A percentile compares a stretch with the other conserved stretches of the same genome.
phyloP scores from a whole-genome alignment of 2,329 filamentous ascomycete genomes.

The Cercospora zeae-maydis region DNA sequence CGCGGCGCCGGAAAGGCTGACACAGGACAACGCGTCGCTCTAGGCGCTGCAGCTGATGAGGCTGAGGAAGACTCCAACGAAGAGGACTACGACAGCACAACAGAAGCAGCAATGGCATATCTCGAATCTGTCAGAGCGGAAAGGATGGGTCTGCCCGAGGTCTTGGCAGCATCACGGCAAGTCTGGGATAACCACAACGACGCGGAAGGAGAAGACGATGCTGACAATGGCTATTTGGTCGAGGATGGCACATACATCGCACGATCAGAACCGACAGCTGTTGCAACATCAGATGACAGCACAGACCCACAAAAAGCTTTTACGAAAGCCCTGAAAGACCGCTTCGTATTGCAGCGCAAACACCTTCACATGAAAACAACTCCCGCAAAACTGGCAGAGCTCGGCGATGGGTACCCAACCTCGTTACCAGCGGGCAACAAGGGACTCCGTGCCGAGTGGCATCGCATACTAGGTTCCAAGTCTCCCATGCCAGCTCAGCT shows the following conservation, averaged over 20 bases:
- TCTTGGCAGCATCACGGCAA: slow-evolving; percentile 25
- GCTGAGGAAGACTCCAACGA: slow-evolving; percentile 25
- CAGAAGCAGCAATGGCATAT: slow-evolving; percentile 36
- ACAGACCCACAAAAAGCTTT: slow-evolving; percentile 60
- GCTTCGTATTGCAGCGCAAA: slow-evolving; percentile 63
- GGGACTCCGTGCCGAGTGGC: slow-evolving; percentile 56
- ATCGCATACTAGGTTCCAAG: slow-evolving; percentile 38
- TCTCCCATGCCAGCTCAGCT: slow-evolving; percentile 51
- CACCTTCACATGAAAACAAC: slow-evolving; percentile 58
- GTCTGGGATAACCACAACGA: slow-evolving; percentile 4
- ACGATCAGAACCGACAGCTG: slow-evolving; percentile 44
- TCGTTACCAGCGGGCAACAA: slow-evolving; percentile 54
- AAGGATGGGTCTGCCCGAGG: slow-evolving; percentile 27
- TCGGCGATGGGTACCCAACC: slow-evolving; percentile 53
- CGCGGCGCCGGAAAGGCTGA: not conserved
- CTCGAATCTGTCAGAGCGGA: slow-evolving; percentile 33
- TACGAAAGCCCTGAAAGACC: slow-evolving; percentile 61
- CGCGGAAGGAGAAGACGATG: slow-evolving; percentile 29
- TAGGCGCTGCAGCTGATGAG: slow-evolving; percentile 28
- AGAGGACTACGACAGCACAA: slow-evolving; percentile 25
- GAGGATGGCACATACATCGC: slow-evolving; percentile 76
- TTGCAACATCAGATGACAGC: slow-evolving; percentile 29
- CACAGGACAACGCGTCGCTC: slow-evolving; percentile 28
- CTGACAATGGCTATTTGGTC: slow-evolving; percentile 58
- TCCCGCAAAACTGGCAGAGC: slow-evolving; percentile 48